A percentile compares a stretch with the other conserved stretches of the same genome.
These are phyloP conservation scores for Cadophora sp. DNA, from an alignment of 2,329 filamentous ascomycete genomes.

Conservation along the genomic window DNA sequence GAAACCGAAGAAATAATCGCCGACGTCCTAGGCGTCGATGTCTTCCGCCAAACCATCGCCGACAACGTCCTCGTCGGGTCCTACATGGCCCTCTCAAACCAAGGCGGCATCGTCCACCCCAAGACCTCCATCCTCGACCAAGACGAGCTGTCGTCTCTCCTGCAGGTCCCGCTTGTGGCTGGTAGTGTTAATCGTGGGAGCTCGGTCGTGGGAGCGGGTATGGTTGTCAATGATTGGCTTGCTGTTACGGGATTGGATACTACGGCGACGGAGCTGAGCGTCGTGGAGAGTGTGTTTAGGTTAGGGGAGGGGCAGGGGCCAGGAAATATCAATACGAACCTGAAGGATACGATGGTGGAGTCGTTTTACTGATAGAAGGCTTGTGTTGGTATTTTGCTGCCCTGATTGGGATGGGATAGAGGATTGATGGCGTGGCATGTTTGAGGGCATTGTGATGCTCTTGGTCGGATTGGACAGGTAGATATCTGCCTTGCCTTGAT, in stretches of 20 bases:
- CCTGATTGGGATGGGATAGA: not conserved
- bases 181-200: constrained; percentile 93
- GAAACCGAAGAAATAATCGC: constrained; percentile 99
- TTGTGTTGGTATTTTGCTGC: constrained; percentile 19
- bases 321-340: constrained; percentile 77
- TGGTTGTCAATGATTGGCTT: constrained; percentile 98
- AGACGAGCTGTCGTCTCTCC: constrained; percentile 90
- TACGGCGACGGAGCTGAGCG: constrained; percentile 95
- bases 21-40: constrained; percentile 88
- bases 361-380: constrained; percentile 81
- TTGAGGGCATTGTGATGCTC: not conserved
- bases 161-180: constrained; percentile 95
- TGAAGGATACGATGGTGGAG: constrained; percentile 99
- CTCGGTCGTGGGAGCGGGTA: constrained; percentile 93
- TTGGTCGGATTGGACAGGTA: not conserved
- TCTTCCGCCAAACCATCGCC: constrained; percentile 92
- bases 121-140: constrained; percentile 98
- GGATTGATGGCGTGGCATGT: not conserved
- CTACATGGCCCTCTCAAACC: constrained; percentile 96
- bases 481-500: constrained; percentile 1
- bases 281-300: constrained; percentile 95
- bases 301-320: constrained; percentile 86
- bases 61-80: constrained; percentile 96
- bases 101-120: constrained; percentile 95
- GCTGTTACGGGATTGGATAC: constrained; percentile 93